These are phyloP conservation scores for Tuber umbilicatum DNA, from an alignment of 495 filamentous ascomycete species.

Conservation along the genomic window DNA sequence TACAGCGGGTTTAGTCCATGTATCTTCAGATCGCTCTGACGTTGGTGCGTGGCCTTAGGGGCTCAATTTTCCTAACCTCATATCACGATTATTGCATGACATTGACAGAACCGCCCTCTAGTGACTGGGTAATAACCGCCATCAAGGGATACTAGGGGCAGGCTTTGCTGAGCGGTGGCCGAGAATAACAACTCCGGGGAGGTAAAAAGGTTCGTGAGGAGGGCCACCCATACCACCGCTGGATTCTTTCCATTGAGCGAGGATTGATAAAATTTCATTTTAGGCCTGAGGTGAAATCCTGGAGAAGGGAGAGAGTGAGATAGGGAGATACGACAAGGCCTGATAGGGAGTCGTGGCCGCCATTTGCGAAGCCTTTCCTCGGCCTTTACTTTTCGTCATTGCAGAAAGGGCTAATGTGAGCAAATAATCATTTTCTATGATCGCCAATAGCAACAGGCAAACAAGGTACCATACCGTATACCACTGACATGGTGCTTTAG, in stretches of 20 bases:
- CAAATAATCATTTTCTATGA: no score
- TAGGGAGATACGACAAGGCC: no score
- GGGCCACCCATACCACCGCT: conserved; percentile 44
- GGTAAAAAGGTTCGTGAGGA: conserved; percentile 49
- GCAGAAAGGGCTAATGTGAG: no score
- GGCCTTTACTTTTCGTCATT: no score
- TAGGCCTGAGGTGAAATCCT: not conserved
- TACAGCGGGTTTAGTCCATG: conserved; percentile 53
- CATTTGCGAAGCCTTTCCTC: no score
- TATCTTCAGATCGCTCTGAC: conserved; percentile 49
- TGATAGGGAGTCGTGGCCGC: no score
- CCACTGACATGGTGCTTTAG: no score
- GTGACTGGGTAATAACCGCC: conserved; percentile 46
- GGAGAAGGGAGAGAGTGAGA: not conserved
- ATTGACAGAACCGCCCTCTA: conserved; percentile 38
- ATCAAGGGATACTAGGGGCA: conserved; percentile 47
- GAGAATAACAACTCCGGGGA: conserved; percentile 50
- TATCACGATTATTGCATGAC: conserved; percentile 43
- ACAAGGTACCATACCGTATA: no score
- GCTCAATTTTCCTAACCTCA: conserved; percentile 42
- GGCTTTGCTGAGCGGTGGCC: conserved; percentile 47
- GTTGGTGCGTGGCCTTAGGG: conserved; percentile 40
- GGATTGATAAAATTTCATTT: not conserved
- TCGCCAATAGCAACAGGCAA: no score
- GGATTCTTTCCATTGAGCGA: not conserved